These are phyloP conservation scores for Tricholoma hemisulphureum DNA, from an alignment of 768 basidiomycete species.

Conservation along the genomic window DNA sequence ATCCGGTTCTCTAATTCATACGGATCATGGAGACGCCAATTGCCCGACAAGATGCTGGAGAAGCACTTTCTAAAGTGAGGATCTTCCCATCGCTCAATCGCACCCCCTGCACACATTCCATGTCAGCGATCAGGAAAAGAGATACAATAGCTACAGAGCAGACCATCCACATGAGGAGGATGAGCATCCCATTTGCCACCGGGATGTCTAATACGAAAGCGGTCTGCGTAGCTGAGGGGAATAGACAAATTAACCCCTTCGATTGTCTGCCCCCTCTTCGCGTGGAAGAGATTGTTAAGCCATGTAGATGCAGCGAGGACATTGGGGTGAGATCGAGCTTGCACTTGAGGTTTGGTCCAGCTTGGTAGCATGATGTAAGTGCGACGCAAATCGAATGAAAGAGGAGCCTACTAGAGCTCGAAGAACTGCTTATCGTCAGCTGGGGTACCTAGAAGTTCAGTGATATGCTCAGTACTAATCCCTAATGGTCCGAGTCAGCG, in stretches of 20 bases:
- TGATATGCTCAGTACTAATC: background rate
- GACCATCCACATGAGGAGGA: constrained; percentile 44
- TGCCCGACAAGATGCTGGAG: constrained; percentile 55
- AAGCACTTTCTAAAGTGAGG: constrained; percentile 57
- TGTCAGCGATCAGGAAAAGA: background rate
- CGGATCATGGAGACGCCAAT: constrained; percentile 66
- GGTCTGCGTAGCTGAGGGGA: constrained; percentile 69
- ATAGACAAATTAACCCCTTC: constrained; percentile 60
- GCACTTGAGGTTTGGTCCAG: constrained; percentile 55
- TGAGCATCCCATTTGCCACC: constrained; percentile 55
- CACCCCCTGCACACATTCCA: constrained; percentile 48
- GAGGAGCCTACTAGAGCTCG: constrained; percentile 57
- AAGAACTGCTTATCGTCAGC: constrained; percentile 69
- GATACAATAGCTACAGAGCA: constrained; percentile 8
- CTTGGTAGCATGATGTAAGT: constrained; percentile 20
- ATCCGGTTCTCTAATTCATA: constrained; percentile 61
- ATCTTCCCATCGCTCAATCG: constrained; percentile 78
- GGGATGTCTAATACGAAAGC: constrained; percentile 71
- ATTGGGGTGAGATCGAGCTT: constrained; percentile 67
- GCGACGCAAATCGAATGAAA: background rate
- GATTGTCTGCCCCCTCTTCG: constrained; percentile 32
- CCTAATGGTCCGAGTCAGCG: too few species aligned
- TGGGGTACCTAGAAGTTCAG: constrained; percentile 43
- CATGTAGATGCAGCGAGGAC: constrained; percentile 54
- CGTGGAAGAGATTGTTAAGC: constrained; percentile 65